Evolutionary conservation across 2,329 filamentous ascomycete species (phyloP).

Genomic region (Fusarium chaquense): DNA sequence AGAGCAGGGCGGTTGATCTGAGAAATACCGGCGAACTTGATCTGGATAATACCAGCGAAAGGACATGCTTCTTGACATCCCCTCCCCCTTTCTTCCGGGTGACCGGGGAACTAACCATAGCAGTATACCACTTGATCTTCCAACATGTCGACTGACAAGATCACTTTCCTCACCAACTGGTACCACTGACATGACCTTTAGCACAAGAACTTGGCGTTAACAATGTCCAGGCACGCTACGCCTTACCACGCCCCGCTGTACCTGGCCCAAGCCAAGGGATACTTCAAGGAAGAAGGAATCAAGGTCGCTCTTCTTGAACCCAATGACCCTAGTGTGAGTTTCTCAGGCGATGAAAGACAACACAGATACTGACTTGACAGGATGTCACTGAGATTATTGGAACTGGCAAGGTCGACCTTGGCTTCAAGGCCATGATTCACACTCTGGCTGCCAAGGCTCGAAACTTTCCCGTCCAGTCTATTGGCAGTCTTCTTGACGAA

Average conservation of each 20-base stretch:
- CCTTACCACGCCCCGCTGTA: constrained; percentile 84
- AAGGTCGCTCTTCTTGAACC: constrained; percentile 83
- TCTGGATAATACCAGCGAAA: constrained; percentile 90
- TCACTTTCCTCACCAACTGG: constrained; percentile 88
- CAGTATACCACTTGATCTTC: constrained; percentile 59
- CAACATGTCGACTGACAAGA: constrained; percentile 85
- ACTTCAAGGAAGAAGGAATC: constrained; percentile 80
- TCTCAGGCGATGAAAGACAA: rapidly evolving
- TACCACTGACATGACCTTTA: constrained; percentile 53
- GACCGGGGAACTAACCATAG: constrained; percentile 60
- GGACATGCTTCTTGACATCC: constrained; percentile 78
- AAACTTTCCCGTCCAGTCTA: constrained; percentile 77
- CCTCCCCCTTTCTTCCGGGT: constrained; percentile 41
- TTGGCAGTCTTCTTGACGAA: constrained; percentile 81
- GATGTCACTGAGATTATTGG: constrained; percentile 87
- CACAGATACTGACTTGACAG: constrained; percentile 49
- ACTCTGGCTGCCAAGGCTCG: constrained; percentile 83
- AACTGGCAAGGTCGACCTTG: constrained; percentile 79
- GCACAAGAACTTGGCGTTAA: constrained; percentile 45
- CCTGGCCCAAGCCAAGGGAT: constrained; percentile 80
- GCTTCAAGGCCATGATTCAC: constrained; percentile 88
- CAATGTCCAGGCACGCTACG: constrained; percentile 75
- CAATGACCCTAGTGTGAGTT: constrained; percentile 77
- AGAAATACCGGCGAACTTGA: constrained; percentile 88
- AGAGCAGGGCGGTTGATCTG: constrained; percentile 63